These are phyloP conservation scores for Glycyrrhiza uralensis DNA, from an alignment of 306 rosid species.

Conservation along the genomic window DNA sequence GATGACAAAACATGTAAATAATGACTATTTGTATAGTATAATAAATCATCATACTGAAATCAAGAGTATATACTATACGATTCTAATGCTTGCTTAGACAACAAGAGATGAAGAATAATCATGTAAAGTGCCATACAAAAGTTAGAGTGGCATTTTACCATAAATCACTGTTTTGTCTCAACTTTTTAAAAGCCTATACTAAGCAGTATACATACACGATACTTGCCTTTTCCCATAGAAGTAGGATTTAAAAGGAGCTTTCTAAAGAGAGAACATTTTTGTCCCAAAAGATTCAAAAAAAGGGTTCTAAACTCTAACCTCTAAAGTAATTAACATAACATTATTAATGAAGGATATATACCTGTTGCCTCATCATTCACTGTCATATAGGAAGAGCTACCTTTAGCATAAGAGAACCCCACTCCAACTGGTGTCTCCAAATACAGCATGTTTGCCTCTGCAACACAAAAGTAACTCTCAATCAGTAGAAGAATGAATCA, in stretches of 20 bases:
- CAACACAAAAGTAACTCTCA: slow-evolving; percentile 10
- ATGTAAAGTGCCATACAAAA: slow-evolving; percentile 32
- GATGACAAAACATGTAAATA: slow-evolving; percentile 14
- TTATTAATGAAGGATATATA: slow-evolving; percentile 9
- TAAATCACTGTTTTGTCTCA: slow-evolving; percentile 30
- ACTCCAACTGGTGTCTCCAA: slow-evolving; percentile 80
- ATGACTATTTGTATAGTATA: slow-evolving; percentile 4
- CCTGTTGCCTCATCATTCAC: slow-evolving; percentile 65
- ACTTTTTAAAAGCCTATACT: slow-evolving; percentile 39
- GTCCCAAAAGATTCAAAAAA: slow-evolving; percentile 2
- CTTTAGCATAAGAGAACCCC: slow-evolving; percentile 65
- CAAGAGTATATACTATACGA: slow-evolving; percentile 12
- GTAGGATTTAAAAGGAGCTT: slow-evolving; percentile 33
- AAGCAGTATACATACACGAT: slow-evolving; percentile 24
- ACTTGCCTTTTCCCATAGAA: slow-evolving; percentile 31
- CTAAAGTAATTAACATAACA: slow-evolving; percentile 11
- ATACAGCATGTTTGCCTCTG: slow-evolving; percentile 72
- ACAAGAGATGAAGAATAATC: slow-evolving; percentile 17
- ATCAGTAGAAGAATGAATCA: slow-evolving; percentile 1
- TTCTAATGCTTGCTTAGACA: slow-evolving; percentile 17
- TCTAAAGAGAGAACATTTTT: slow-evolving; percentile 11
- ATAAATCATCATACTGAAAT: background rate
- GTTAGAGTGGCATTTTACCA: slow-evolving; percentile 24
- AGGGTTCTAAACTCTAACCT: background rate
- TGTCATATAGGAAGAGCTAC: slow-evolving; percentile 48